Evolutionary conservation across 176 grass and related monocot species (phyloP), one percentile per base, ranked within the genome.

Genomic region (Dendrocalamus sinicus): DNA sequence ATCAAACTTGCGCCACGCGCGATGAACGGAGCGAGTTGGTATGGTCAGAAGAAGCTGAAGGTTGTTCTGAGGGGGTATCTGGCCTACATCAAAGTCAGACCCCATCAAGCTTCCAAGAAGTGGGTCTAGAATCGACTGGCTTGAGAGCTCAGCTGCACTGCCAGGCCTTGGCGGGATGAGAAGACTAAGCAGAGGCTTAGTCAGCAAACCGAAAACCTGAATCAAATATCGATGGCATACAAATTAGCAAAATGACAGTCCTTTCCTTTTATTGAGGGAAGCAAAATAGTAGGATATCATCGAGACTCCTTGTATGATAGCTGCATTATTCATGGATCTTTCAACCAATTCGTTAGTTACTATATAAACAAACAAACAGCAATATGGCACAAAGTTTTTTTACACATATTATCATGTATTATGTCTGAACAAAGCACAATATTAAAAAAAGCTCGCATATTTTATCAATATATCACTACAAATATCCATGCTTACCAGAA

Each of bases 1-100:
- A 22, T 98, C 93, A 26, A 98, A 95, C 81, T 91, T 95, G 77
- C 96, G 93, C 96, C 96, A 98, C 41, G 92, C 91, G 0, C 79
- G 89, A 68, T 98, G 96, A 54, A 98, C 91, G 0, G 96, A 94
- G 62, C 93, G 93, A 69, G 87, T 91, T 24, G 87, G 92, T 4
- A 88, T 77, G 1, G 89, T 79, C 63, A 98, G 87, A 81, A 95
- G 86, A 59, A 62, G 86, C 58, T 82, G 81, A 26, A 98, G 85
- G 87, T 90, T 90, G 52, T 72, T 72, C 20, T 89, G 90, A 51
- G 79, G 84, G 19, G 89, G 43, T 11, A 80, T 37, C 28, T 90
- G 87, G 12, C 67, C 86, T 16, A 83, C 75, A 53, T 90, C 89
- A 19, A 91, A 76, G 43, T 88, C 79, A 66, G 90, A 90, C 35